phyloP scores from a whole-genome alignment of 805 yeast species.

The Yamadazyma akitaensis region DNA sequence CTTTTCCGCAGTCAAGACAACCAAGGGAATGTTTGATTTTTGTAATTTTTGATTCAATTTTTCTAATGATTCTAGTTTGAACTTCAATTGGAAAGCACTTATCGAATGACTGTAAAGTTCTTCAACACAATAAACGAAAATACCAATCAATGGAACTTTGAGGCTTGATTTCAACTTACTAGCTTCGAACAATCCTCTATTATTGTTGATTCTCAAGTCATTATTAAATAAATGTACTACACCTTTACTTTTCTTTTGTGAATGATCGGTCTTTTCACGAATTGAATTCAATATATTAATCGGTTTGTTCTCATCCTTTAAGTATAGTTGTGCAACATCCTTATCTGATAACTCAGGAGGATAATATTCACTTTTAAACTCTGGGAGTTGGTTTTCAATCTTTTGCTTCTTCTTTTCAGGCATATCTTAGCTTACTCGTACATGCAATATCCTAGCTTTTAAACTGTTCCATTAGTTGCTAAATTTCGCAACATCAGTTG shows the following conservation, averaged over 20 bases:
- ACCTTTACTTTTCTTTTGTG: slow-evolving; percentile 12
- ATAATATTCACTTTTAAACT: slow-evolving; percentile 14
- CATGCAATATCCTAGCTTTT: no score
- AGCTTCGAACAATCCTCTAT: slow-evolving; percentile 38
- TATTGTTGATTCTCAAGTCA: slow-evolving; percentile 46
- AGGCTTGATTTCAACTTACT: slow-evolving; percentile 25
- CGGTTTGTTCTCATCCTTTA: slow-evolving; percentile 31
- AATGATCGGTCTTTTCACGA: slow-evolving; percentile 1
- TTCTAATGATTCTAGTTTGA: slow-evolving; percentile 32
- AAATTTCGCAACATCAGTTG: no score
- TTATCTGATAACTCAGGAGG: slow-evolving; percentile 10
- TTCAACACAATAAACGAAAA: slow-evolving; percentile 40
- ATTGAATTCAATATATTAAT: slow-evolving; percentile 15
- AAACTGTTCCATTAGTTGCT: no score
- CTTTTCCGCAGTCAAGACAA: slow-evolving; percentile 34
- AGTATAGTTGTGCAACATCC: slow-evolving; percentile 18
- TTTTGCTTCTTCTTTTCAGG: slow-evolving; percentile 2
- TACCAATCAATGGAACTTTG: slow-evolving; percentile 33
- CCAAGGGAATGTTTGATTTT: slow-evolving; percentile 36
- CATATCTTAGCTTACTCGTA: background rate
- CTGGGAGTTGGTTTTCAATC: slow-evolving; percentile 2
- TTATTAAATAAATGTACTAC: slow-evolving; percentile 47
- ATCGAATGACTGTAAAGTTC: slow-evolving; percentile 42
- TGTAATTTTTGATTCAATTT: slow-evolving; percentile 27
- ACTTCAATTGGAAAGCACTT: slow-evolving; percentile 41